These are phyloP conservation scores for Didymella segeticola DNA, from an alignment of 2,329 filamentous ascomycete species.

Conservation along the genomic window DNA sequence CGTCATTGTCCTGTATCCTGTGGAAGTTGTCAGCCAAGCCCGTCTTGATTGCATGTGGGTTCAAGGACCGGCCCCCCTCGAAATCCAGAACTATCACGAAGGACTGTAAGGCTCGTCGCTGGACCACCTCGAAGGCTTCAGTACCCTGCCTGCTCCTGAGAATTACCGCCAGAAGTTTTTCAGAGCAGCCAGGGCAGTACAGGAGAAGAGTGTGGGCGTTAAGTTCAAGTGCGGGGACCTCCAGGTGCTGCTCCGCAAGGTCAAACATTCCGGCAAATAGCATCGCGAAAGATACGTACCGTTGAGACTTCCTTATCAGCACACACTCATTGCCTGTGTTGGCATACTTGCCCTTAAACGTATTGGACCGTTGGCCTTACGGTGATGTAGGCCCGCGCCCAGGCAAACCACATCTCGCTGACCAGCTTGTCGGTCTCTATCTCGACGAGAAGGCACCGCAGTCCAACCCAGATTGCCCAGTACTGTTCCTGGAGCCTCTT, in stretches of 20 bases:
- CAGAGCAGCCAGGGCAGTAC: neutral
- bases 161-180: no score
- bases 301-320: neutral
- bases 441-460: neutral
- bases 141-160: neutral
- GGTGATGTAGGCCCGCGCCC: neutral
- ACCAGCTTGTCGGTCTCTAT: neutral
- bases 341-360: neutral
- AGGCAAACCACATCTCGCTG: neutral
- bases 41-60: neutral
- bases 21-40: neutral
- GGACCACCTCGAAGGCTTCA: neutral
- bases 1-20: neutral
- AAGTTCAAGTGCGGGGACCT: neutral
- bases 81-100: neutral
- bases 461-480: neutral
- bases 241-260: neutral
- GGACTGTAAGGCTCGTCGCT: neutral
- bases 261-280: neutral
- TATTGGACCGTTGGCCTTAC: neutral
- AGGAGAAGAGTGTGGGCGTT: no score
- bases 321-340: neutral
- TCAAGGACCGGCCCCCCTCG: neutral
- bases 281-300: neutral
- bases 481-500: neutral